Base-by-base conservation (phyloP, 1,139 yeast species). In the Yamadazyma trypodendri region DNA sequence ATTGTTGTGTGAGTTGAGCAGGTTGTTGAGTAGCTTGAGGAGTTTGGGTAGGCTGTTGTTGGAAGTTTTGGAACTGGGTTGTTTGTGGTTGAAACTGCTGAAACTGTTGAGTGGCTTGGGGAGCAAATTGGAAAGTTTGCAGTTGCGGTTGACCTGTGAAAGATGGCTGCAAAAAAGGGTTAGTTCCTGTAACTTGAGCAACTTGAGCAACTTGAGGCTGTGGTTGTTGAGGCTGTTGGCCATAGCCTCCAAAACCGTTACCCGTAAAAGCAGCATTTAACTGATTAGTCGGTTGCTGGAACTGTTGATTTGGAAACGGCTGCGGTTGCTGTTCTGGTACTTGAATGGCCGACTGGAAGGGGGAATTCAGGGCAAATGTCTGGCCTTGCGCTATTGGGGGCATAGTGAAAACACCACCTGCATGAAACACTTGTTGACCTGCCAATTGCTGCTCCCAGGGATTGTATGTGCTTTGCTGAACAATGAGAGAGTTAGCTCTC, bases 231-330 rank as follows among this genome's bases (percentile, higher is more conserved):
- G 50, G 31, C 36, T 59, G 65, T 24, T 63, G 58, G 6, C 66
- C 65, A 50, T 72, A 73, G 4, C 80, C 80, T 13, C 82, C 81
- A 57, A 76, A 77, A 0, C 84, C 84, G 30, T 69, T 68, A 9
- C 84, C 84, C 12, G 84, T 78, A 45, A 60, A 65, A 2, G 66
- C 51, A 24, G 75, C 58, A 31, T 43, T 43, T 35, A 48, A 49
- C 21, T n/a, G 35, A n/a, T 20, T 6, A 13, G 38, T 22, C 6
- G 32, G 31, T 32, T 43, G 50, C 22, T 35, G 45, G 12, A 22
- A 28, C 12, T 37, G 43, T 22, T 40, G 46, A 31, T 38, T 24
- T 21, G n/a, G n/a, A n/a, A n/a, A n/a, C n/a, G n/a, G n/a, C n/a
- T 32, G 41, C 9, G 6, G 18, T 15, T 39, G 44, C 15, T 37